These are phyloP conservation scores for Nothophoma quercina DNA, from an alignment of 2,329 filamentous ascomycete species.

Conservation along the genomic window DNA sequence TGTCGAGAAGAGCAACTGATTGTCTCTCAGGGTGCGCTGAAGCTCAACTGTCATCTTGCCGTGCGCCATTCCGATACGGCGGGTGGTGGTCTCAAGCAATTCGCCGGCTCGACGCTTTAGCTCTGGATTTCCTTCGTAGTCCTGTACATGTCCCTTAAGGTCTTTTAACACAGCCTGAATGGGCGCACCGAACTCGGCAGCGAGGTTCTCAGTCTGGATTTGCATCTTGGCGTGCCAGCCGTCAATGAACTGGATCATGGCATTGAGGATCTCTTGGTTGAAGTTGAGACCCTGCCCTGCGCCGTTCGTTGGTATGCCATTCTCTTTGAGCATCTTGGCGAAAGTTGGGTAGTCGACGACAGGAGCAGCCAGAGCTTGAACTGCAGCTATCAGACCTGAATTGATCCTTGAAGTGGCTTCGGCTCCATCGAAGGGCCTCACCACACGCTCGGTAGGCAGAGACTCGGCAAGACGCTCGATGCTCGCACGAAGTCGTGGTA, in stretches of 20 bases:
- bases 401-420: neutral
- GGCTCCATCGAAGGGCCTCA: neutral
- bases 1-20: conserved; percentile 9
- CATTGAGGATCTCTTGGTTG: conserved; percentile 16
- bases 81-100: neutral
- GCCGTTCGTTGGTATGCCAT: conserved; percentile 19
- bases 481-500: neutral
- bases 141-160: neutral
- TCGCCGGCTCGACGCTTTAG: conserved; percentile 10
- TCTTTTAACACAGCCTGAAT: neutral
- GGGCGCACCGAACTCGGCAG: neutral
- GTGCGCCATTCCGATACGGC: neutral
- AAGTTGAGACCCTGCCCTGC: conserved; percentile 8
- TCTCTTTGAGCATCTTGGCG: conserved; percentile 19
- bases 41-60: neutral
- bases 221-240: conserved; percentile 8
- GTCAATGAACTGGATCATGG: neutral
- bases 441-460: neutral
- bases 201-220: neutral
- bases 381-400: neutral
- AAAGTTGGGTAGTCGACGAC: conserved; percentile 8
- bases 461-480: neutral
- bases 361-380: conserved; percentile 1
- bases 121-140: neutral
- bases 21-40: neutral